Conservation (phyloP, 805 yeast genomes). For the Kodamaea sagamina region DNA sequence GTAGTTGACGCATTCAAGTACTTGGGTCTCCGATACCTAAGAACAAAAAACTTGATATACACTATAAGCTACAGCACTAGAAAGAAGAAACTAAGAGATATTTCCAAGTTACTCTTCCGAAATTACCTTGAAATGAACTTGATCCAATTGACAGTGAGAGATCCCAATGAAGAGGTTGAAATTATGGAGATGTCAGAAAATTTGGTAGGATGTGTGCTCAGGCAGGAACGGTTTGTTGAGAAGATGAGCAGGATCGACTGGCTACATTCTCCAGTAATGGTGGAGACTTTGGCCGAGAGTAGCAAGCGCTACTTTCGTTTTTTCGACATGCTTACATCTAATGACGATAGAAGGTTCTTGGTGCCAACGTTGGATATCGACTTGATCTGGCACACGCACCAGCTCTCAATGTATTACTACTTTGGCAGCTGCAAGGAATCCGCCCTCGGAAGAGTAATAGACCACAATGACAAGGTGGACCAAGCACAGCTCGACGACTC, state of each 20-base stretch:
- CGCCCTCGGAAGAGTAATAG: conserved; percentile 16
- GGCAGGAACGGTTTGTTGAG: conserved; percentile 25
- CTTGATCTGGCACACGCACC: conserved; percentile 32
- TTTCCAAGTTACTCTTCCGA: conserved; percentile 7
- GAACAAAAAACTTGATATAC: neutral
- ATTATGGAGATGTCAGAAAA: conserved; percentile 20
- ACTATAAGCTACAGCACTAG: neutral
- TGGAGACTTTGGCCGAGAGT: conserved; percentile 17
- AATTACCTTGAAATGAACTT: conserved; percentile 4
- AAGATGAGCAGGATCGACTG: conserved; percentile 23
- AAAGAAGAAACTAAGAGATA: neutral
- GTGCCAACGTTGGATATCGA: conserved; percentile 33
- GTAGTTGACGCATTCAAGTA: conserved; percentile 2
- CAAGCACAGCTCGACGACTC: conserved; percentile 18
- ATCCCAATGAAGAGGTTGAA: neutral
- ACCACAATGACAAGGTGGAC: conserved; percentile 31
- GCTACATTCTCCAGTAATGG: conserved; percentile 18
- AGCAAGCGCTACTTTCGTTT: conserved; percentile 22
- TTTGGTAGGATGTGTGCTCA: conserved; percentile 25
- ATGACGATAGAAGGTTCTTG: conserved; percentile 12
- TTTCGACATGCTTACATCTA: conserved; percentile 8
- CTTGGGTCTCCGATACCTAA: neutral
- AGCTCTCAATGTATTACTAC: conserved; percentile 20
- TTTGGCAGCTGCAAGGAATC: conserved; percentile 14
- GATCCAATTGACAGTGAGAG: conserved; percentile 3